Conservation (phyloP, 73 alveolate species). For the Paramecium bursaria region DNA sequence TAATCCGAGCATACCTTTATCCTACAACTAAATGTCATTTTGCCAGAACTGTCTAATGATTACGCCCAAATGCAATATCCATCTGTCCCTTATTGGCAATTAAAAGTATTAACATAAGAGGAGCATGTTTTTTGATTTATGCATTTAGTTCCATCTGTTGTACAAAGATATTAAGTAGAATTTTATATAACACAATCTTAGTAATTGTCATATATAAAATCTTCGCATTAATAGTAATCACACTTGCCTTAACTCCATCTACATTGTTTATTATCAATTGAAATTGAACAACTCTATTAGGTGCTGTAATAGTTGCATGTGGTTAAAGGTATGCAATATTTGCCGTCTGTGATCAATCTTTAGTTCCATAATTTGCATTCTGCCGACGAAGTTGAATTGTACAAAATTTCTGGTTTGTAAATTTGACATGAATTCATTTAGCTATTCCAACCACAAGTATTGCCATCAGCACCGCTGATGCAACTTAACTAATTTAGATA, state of each 20-base stretch:
- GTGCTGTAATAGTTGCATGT: too few relatives aligned
- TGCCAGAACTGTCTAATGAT: neutral
- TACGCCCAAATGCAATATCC: conserved; percentile 20
- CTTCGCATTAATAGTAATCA: too few relatives aligned
- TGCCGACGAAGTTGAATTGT: neutral
- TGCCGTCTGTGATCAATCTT: conserved; percentile 13
- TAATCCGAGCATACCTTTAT: conserved; percentile 22
- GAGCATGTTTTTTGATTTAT: conserved; percentile 25
- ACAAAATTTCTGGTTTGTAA: too few relatives aligned
- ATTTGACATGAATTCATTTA: too few relatives aligned
- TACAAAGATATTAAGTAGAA: too few relatives aligned
- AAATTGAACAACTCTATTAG: neutral
- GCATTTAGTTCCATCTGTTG: conserved; percentile 58
- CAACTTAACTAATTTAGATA: neutral
- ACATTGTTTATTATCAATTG: conserved; percentile 3
- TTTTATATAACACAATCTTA: too few relatives aligned
- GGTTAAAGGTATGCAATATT: too few relatives aligned
- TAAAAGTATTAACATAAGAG: conserved; percentile 9
- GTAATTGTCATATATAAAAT: too few relatives aligned
- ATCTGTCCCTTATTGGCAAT: conserved; percentile 39
- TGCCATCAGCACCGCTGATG: conserved; percentile 26
- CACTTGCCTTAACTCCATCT: too few relatives aligned
- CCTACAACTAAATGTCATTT: conserved; percentile 27
- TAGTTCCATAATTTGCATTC: conserved; percentile 44
- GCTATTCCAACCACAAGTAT: neutral